Conservation (phyloP, 1,284 basidiomycete genomes). For the Trametes sp. region DNA sequence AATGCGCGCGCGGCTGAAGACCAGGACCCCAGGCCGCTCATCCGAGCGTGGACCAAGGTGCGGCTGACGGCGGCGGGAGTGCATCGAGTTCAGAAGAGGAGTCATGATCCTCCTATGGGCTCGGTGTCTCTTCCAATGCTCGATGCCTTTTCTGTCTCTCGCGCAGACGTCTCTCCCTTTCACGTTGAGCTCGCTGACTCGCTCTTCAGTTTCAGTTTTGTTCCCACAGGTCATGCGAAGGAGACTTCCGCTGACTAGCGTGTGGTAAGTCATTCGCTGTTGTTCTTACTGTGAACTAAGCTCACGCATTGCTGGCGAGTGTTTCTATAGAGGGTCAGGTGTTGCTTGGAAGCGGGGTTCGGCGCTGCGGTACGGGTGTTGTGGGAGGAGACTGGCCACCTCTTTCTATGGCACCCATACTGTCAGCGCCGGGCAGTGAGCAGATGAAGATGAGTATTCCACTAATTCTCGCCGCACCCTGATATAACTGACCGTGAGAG, state of each 20-base stretch:
- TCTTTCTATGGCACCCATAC: not conserved
- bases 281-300: too few species aligned
- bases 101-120: conserved; percentile 18
- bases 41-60: conserved; percentile 3
- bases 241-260: too few species aligned
- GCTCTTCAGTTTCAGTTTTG: too few species aligned
- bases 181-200: too few species aligned
- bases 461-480: too few species aligned
- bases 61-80: conserved; percentile 8
- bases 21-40: not conserved
- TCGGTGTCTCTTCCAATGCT: conserved; percentile 2
- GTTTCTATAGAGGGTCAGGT: too few species aligned
- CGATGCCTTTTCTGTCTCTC: not conserved
- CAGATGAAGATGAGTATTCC: not conserved
- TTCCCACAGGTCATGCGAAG: not conserved
- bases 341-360: not conserved
- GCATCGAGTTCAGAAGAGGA: conserved; percentile 11
- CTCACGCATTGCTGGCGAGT: too few species aligned
- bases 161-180: too few species aligned
- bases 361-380: not conserved
- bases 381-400: not conserved
- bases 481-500: too few species aligned
- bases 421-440: not conserved
- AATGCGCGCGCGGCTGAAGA: conserved; percentile 8
- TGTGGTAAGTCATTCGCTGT: too few species aligned